Evolutionary conservation across 1,284 basidiomycete species (phyloP).

Genomic region (Cryptococcus sp.): DNA sequence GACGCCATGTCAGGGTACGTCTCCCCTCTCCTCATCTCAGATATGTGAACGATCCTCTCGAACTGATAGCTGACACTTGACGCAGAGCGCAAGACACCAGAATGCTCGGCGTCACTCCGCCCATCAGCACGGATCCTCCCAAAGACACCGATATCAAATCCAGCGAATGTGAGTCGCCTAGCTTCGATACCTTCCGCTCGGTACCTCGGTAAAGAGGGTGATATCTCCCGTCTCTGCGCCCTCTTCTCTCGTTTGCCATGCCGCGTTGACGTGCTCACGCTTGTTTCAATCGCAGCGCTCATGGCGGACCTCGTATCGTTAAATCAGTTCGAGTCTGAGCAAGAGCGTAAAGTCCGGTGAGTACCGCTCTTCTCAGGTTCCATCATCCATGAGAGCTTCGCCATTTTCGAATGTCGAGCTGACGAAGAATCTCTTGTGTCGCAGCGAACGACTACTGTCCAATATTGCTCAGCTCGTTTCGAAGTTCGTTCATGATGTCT

Average conservation of each 20-base stretch:
- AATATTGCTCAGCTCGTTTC: constrained; percentile 87
- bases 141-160: constrained; percentile 71
- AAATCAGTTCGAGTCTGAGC: constrained; percentile 86
- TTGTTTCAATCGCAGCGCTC: constrained; percentile 28
- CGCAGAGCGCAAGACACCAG: constrained; percentile 25
- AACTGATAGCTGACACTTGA: neutral
- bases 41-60: neutral
- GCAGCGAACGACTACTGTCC: constrained; percentile 89
- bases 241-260: too few species aligned
- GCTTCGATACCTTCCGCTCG: too few species aligned
- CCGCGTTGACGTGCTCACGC: too few species aligned
- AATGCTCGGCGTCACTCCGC: constrained; percentile 68
- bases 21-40: neutral
- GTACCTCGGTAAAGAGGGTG: too few species aligned
- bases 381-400: neutral
- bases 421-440: neutral
- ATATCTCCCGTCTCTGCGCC: too few species aligned
- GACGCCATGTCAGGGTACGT: too few species aligned
- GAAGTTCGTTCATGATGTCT: constrained; percentile 87
- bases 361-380: neutral
- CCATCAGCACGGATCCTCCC: constrained; percentile 76
- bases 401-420: neutral
- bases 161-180: constrained; percentile 71
- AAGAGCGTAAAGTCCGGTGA: constrained; percentile 86
- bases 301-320: constrained; percentile 81